Base-by-base conservation (phyloP, 148 eudicot genomes). In the Chenopodium album region DNA sequence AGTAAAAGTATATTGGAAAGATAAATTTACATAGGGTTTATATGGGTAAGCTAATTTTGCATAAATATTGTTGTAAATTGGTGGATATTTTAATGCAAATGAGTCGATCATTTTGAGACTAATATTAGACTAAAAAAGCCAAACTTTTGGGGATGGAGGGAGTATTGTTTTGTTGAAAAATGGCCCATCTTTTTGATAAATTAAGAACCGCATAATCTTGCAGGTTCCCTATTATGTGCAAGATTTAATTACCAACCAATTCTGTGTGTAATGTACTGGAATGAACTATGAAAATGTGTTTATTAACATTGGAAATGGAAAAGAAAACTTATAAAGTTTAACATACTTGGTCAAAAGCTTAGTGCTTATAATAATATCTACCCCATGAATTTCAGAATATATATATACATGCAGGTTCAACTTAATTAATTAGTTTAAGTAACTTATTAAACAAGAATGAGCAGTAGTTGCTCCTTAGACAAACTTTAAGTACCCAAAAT, bases 381-480 rank as follows among this genome's bases (percentile, higher is more conserved):
- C 37, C 72, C 37, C 29, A 26, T 41, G 16, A 77, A 22, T 44
- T 64, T 65, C n/a, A 46, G 23, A 46, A 64, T 65, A 46, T 65
- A 48, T 31, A 47, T 48, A 50, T 59, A 16, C 50, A 46, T 47
- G 47, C 81, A 17, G 22, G 20, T 56, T 56, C 6, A 14, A 56
- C 62, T 56, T 56, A 56, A 17, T 54, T 54, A 12, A 54, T 56
- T 56, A 56, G 60, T 54, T 54, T 54, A 54, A 13, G 60, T 54
- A 16, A 13, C 22, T 54, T 54, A 13, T 54, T 54, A 54, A 12
- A 54, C 60, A 13, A 54, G 47, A 67, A 78, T 78, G 64, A 78
- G 81, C 74, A 68, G 81, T 67, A 50, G 60, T 78, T 67, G 81
- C 73, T 67, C 68, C 63, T 50, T 68, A 29, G 32, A 48, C 74